Evolutionary conservation across 2,329 filamentous ascomycete genomes (phyloP).

Genomic region (Clarireedia sp.): DNA sequence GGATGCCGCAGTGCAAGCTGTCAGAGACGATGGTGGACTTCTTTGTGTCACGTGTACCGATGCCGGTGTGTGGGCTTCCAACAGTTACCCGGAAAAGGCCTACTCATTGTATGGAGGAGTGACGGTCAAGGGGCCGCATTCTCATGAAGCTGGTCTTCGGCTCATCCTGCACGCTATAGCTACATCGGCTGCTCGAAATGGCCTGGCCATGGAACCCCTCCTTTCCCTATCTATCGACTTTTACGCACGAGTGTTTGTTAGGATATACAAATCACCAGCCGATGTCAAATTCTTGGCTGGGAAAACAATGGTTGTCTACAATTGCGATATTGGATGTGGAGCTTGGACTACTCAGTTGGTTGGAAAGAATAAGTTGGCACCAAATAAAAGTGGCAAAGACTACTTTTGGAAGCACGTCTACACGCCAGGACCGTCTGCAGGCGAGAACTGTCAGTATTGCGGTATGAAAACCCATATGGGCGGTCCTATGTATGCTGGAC

Average conservation of each 20-base stretch:
- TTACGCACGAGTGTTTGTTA: conserved; percentile 83
- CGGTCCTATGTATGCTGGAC: conserved; percentile 92
- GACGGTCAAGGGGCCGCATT: conserved; percentile 75
- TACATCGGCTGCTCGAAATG: conserved; percentile 73
- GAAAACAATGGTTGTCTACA: conserved; percentile 89
- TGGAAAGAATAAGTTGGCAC: conserved; percentile 56
- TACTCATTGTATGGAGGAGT: conserved; percentile 90
- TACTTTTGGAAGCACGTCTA: conserved; percentile 73
- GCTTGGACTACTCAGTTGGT: conserved; percentile 80
- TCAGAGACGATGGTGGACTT: conserved; percentile 77
- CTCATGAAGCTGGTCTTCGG: conserved; percentile 82
- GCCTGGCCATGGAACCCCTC: conserved; percentile 80
- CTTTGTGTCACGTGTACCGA: conserved; percentile 96
- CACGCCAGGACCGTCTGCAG: conserved; percentile 59
- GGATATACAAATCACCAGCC: conserved; percentile 68
- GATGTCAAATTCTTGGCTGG: conserved; percentile 86
- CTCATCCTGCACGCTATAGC: conserved; percentile 79
- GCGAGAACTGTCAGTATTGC: conserved; percentile 71
- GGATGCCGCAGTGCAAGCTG: conserved; percentile 79
- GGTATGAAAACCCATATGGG: conserved; percentile 77
- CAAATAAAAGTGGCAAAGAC: conserved; percentile 62
- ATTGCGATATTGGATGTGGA: conserved; percentile 85
- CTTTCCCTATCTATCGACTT: conserved; percentile 94
- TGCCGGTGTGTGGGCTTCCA: conserved; percentile 88
- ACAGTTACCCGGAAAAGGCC: conserved; percentile 88